These are phyloP conservation scores for Eucalyptus sp. DNA, from an alignment of 345 rosid species.

Conservation along the genomic window DNA sequence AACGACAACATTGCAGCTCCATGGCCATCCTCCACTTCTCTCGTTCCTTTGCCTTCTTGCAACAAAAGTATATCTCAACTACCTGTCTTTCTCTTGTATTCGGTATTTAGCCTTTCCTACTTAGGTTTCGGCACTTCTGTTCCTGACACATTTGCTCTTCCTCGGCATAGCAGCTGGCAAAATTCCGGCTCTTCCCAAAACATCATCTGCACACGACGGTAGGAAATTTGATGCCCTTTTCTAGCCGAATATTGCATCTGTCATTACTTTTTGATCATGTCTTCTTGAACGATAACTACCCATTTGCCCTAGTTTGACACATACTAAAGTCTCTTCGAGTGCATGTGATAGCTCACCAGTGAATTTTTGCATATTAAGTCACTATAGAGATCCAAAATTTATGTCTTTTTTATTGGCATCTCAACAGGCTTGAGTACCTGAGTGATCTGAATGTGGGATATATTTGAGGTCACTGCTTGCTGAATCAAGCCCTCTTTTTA, in stretches of 20 bases:
- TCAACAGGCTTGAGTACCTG: not conserved
- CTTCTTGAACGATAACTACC: not conserved
- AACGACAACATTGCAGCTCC: constrained; percentile 53
- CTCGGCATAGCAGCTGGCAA: constrained; percentile 26
- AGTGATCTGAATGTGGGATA: not conserved
- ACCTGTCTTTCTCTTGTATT: not conserved
- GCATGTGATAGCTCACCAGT: not conserved
- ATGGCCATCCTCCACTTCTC: constrained; percentile 35
- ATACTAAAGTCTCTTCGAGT: not conserved
- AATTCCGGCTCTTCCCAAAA: constrained; percentile 44
- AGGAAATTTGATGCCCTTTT: not conserved
- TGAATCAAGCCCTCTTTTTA: not conserved
- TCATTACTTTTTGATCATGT: not conserved
- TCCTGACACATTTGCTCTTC: not conserved
- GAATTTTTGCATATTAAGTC: not conserved
- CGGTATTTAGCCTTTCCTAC: not conserved
- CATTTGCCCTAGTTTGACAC: not conserved
- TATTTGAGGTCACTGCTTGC: not conserved
- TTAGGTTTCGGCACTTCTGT: not conserved
- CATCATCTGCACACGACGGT: constrained; percentile 34
- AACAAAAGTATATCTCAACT: constrained; percentile 25
- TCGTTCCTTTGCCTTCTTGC: constrained; percentile 22
- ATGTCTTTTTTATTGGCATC: not conserved
- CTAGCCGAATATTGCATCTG: not conserved
- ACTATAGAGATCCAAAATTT: not conserved